phyloP scores from a whole-genome alignment of 257 asterid species.

The Marsdenia floribunda region DNA sequence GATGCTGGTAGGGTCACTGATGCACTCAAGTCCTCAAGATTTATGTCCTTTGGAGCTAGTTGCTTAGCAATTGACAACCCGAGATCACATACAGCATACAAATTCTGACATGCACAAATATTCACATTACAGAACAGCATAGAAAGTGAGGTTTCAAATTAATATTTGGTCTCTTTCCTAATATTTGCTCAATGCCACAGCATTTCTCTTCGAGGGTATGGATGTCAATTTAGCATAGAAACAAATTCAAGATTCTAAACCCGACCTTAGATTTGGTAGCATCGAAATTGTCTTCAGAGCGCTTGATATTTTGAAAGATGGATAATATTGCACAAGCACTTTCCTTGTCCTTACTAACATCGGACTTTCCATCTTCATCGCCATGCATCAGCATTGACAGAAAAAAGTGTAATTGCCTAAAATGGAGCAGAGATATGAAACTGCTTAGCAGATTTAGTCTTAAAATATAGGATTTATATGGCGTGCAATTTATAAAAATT shows the following conservation, averaged over 20 bases:
- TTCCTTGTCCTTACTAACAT: conserved; percentile 66
- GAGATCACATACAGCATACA: conserved; percentile 73
- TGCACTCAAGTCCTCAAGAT: conserved; percentile 46
- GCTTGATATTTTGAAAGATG: conserved; percentile 60
- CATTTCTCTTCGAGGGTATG: neutral
- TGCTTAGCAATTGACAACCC: conserved; percentile 67
- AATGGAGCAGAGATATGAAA: conserved; percentile 20
- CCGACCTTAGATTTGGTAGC: conserved; percentile 76
- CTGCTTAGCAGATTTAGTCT: conserved; percentile 8
- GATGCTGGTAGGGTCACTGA: conserved; percentile 54
- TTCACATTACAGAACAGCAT: conserved; percentile 21
- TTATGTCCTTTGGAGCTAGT: conserved; percentile 50
- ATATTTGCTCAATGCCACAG: neutral
- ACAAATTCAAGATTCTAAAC: neutral
- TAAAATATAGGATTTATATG: neutral
- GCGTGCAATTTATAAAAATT: neutral
- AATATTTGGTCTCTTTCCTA: conserved; percentile 3
- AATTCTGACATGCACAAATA: conserved; percentile 51
- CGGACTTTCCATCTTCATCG: conserved; percentile 69
- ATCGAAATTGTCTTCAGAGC: conserved; percentile 70
- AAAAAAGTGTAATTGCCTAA: conserved; percentile 76
- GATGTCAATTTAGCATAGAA: neutral
- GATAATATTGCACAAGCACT: conserved; percentile 50
- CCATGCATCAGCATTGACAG: conserved; percentile 86
- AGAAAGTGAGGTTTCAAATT: neutral